Conservation (phyloP, 2,329 filamentous ascomycete genomes). For the Aspergillus quadrilineatus region DNA sequence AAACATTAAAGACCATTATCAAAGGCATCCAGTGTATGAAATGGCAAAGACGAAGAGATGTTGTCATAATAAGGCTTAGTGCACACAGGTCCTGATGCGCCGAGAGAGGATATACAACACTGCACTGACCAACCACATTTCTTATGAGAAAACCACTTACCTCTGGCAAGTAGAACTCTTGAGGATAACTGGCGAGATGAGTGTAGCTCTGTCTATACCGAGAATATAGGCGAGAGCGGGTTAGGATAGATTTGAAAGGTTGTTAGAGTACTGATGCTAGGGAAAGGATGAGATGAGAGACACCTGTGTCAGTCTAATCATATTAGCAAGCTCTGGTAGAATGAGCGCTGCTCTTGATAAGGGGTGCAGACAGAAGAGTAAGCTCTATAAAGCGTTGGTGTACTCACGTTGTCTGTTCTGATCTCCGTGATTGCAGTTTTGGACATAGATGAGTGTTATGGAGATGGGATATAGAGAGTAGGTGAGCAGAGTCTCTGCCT, state of each 20-base stretch:
- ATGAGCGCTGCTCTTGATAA: no score
- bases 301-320: not conserved
- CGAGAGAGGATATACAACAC: slow-evolving; percentile 4
- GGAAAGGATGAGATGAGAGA: not conserved
- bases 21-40: not conserved
- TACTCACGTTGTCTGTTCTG: not conserved
- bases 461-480: not conserved
- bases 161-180: not conserved
- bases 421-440: not conserved
- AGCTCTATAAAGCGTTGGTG: not conserved
- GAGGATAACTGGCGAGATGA: not conserved
- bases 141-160: not conserved
- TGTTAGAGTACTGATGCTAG: not conserved
- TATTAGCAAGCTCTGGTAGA: not conserved
- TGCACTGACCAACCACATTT: not conserved
- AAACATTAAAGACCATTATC: not conserved
- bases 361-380: no score
- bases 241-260: not conserved
- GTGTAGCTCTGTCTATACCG: not conserved
- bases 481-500: no score
- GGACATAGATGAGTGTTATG: not conserved
- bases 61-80: not conserved
- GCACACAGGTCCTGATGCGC: not conserved
- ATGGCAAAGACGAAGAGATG: not conserved
- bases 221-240: not conserved